These are phyloP conservation scores for Zychaea mexicana DNA, from an alignment of 371 early-diverging fungal genomes.

Conservation along the genomic window DNA sequence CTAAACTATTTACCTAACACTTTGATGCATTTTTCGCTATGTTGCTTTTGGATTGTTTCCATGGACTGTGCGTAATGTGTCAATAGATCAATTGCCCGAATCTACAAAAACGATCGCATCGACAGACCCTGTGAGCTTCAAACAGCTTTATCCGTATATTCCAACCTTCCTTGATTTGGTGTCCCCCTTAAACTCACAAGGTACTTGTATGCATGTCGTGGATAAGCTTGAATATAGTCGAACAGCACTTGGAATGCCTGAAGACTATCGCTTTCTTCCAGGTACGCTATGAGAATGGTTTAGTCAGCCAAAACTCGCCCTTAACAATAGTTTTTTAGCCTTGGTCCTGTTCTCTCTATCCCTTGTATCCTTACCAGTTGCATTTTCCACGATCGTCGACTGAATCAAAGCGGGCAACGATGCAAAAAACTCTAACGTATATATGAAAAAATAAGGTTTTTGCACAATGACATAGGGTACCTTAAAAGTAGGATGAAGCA, in stretches of 20 bases:
- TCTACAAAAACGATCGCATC: conserved; percentile 13
- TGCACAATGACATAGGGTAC: not conserved
- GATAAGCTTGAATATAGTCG: conserved; percentile 46
- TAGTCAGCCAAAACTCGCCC: too few relatives aligned
- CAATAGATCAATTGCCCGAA: conserved; percentile 39
- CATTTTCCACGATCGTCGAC: conserved; percentile 43
- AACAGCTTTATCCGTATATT: too few relatives aligned
- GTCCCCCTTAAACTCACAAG: conserved; percentile 25
- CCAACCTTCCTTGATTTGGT: not conserved
- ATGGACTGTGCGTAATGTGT: conserved; percentile 31
- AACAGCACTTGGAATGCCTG: conserved; percentile 40
- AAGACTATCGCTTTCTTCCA: conserved; percentile 36
- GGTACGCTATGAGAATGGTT: conserved; percentile 26
- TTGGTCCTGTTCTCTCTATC: not conserved
- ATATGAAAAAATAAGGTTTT: not conserved
- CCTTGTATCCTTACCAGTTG: conserved; percentile 27
- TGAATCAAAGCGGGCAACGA: conserved; percentile 45
- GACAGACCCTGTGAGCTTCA: too few relatives aligned
- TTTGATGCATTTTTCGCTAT: conserved; percentile 30
- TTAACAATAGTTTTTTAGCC: too few relatives aligned
- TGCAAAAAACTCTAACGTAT: conserved; percentile 38
- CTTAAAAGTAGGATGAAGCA: not conserved
- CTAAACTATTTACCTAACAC: conserved; percentile 24
- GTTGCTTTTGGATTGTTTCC: conserved; percentile 21
- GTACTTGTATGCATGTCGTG: conserved; percentile 52